Base-by-base conservation (phyloP, 2,329 filamentous ascomycete genomes). In the Apiospora hydei region DNA sequence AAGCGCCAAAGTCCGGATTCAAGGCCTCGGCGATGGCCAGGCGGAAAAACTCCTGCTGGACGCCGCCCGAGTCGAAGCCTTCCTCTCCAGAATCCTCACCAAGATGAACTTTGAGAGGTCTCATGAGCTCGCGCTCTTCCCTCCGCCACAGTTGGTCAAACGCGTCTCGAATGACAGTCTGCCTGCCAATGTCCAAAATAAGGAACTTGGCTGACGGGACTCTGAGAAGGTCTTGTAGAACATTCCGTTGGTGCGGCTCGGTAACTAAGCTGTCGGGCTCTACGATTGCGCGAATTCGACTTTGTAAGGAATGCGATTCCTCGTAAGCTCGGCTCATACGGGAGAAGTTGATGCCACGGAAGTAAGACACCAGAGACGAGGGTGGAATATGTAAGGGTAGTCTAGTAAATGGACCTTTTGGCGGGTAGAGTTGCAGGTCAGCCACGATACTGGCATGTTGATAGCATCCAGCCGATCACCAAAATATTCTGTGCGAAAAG, bases 21-120 rank as follows among this genome's bases (percentile, higher is more conserved):
- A 98, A 87, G 4, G 93, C 93, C 78, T 97, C 92, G 0, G 90
- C 90, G 76, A 98, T 91, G 24, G 94, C 91, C 41, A 98, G 83
- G 21, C 94, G 91, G 83, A 99, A 98, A 80, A 98, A 98, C 75
- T 99, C 96, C 80, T 98, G 95, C 77, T 98, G 96, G 0, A 99
- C 95, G 74, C 96, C 96, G 61, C 96, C 96, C 68, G 96, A 94
- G 81, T 99, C 96, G 46, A 97, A 90, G 0, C 96, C 96, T 80
- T 97, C 92, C 81, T 98, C 96, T 43, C 94, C 94, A 70, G 87
- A 87, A 46, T 94, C 91, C 79, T 94, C 92, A 4, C 95, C 95
- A 72, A 98, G 89, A 69, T 94, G 92, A 11, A 99, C 92, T 78
- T 98, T 98, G 46, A 99, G 84, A 0, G 96, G 96, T 38, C 94